Evolutionary conservation across 306 rosid genomes (phyloP).

Genomic region (Arachis hypogaea): DNA sequence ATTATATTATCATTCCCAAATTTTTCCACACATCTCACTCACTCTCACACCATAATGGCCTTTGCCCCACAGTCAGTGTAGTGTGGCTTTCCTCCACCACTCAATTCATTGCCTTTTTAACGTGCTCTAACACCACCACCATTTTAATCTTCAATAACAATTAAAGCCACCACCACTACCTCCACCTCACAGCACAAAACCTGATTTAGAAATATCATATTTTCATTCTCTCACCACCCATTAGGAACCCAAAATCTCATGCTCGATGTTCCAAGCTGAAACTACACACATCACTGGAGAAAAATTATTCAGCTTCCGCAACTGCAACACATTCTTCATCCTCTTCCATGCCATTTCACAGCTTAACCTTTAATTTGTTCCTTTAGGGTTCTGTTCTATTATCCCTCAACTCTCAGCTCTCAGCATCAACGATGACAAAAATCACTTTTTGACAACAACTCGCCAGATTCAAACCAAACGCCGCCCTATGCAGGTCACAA

Average conservation of each 20-base stretch:
- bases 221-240: not conserved
- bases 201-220: not conserved
- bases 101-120: slow-evolving; percentile 4
- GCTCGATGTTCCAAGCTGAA: slow-evolving; percentile 7
- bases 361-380: slow-evolving; percentile 5
- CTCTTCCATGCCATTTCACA: slow-evolving; percentile 20
- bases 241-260: slow-evolving; percentile 21
- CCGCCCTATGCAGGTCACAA: slow-evolving; percentile 21
- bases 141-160: slow-evolving; percentile 9
- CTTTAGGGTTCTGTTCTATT: not conserved
- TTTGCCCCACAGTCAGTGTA: slow-evolving; percentile 11
- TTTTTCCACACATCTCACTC: not conserved
- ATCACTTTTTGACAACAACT: slow-evolving; percentile 20
- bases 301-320: slow-evolving; percentile 31
- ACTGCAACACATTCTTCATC: slow-evolving; percentile 32
- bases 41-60: slow-evolving; percentile 25
- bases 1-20: slow-evolving; percentile 7
- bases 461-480: slow-evolving; percentile 9
- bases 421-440: slow-evolving; percentile 21
- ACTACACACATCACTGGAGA: not conserved
- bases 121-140: slow-evolving; percentile 21
- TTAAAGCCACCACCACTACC: not conserved
- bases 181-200: not conserved
- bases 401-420: too few relatives aligned
- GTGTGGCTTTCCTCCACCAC: slow-evolving; percentile 1